Percentiles rank a stretch among this genome's conserved stretches.
These are phyloP conservation scores for Bretschneidera sinensis DNA, from an alignment of 345 rosid species.

Conservation along the genomic window DNA sequence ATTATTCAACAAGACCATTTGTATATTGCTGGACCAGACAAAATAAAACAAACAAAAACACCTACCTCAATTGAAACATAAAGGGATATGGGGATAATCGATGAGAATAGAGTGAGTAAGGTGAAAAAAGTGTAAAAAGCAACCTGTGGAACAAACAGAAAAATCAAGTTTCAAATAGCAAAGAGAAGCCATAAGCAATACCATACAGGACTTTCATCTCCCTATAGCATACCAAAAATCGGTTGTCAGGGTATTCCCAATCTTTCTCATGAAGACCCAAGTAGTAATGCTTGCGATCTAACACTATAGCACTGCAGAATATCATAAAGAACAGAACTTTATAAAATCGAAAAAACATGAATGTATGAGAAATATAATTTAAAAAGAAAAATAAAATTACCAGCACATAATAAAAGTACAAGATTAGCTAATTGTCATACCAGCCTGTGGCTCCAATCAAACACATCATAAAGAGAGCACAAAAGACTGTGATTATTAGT, in stretches of 20 bases:
- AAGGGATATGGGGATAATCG: slow-evolving; percentile 94
- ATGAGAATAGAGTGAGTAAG: slow-evolving; percentile 85
- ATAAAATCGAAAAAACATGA: background rate
- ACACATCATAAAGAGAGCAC: slow-evolving; percentile 85
- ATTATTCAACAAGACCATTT: slow-evolving; percentile 13
- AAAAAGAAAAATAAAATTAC: slow-evolving; percentile 8
- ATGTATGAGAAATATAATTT: slow-evolving; percentile 1
- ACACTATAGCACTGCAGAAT: slow-evolving; percentile 81
- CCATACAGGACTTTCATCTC: slow-evolving; percentile 1
- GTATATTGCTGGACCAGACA: background rate
- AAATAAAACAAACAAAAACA: background rate
- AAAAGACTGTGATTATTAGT: slow-evolving; percentile 85
- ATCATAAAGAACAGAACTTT: slow-evolving; percentile 21
- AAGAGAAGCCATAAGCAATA: slow-evolving; percentile 11
- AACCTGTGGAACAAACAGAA: slow-evolving; percentile 53
- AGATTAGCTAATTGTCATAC: slow-evolving; percentile 32
- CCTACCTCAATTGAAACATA: slow-evolving; percentile 97
- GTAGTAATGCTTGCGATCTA: slow-evolving; percentile 62
- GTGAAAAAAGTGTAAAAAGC: slow-evolving; percentile 73
- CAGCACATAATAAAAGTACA: slow-evolving; percentile 14
- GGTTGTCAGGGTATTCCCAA: slow-evolving; percentile 70
- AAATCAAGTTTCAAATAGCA: slow-evolving; percentile 9
- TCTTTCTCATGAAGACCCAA: slow-evolving; percentile 49
- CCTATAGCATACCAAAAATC: slow-evolving; percentile 53
- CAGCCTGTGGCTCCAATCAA: slow-evolving; percentile 89